A percentile compares a stretch with the other conserved stretches of the same genome.
Evolutionary conservation across 495 filamentous ascomycete genomes (phyloP).

Genomic region (Aspergillus cristatus): DNA sequence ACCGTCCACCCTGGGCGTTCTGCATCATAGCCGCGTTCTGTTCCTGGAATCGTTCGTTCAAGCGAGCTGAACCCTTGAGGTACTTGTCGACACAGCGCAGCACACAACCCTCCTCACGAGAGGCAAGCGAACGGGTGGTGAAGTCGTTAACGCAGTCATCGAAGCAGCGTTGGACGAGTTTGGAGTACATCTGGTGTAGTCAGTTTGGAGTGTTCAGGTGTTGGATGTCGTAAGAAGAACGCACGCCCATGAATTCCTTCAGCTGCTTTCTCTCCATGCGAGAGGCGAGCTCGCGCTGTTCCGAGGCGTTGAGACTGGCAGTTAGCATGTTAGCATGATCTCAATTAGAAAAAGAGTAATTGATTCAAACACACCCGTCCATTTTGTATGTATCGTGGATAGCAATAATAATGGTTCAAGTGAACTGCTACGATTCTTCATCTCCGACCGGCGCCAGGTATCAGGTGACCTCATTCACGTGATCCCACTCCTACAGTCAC

Average conservation of each 20-base stretch:
- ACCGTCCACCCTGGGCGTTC: conserved; percentile 46
- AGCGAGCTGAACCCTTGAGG: conserved; percentile 73
- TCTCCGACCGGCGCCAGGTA: too few species aligned
- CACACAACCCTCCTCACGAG: conserved; percentile 81
- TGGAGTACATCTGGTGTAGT: conserved; percentile 76
- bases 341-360: not conserved
- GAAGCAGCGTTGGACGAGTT: conserved; percentile 92
- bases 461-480: too few species aligned
- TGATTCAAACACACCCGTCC: conserved; percentile 31
- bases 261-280: conserved; percentile 95
- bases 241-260: conserved; percentile 96
- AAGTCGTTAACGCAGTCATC: conserved; percentile 96
- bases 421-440: too few species aligned
- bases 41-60: conserved; percentile 90
- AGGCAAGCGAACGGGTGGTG: conserved; percentile 84
- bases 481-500: too few species aligned
- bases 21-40: conserved; percentile 84
- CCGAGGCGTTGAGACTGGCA: conserved; percentile 56
- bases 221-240: conserved; percentile 12
- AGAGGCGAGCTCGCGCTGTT: conserved; percentile 83
- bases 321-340: conserved; percentile 4
- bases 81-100: conserved; percentile 92
- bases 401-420: conserved; percentile 9
- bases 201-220: not conserved
- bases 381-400: conserved; percentile 19